Evolutionary conservation across 805 yeast species (phyloP), one percentile per base, ranked within the genome.

Genomic region (Candida xiaguanensis): DNA sequence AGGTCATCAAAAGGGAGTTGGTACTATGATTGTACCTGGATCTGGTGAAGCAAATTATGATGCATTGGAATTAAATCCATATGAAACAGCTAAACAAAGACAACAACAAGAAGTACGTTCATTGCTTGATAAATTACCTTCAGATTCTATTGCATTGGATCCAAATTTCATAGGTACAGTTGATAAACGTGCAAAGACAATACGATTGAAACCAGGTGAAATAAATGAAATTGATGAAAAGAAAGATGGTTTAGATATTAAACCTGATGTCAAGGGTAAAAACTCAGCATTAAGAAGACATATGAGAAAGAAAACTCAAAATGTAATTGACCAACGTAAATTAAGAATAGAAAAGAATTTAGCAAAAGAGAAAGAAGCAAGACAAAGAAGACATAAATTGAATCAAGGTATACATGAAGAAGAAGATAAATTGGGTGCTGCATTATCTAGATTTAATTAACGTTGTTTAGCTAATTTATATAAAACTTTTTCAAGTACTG

Each of bases 21-120:
- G 82, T n/a, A 81, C 93, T n/a, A 50, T 93, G 44, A 83, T 93
- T 49, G 74, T 93, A 42, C 99, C 99, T 29, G 99, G 99, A 18
- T 72, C 97, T 30, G 99, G 99, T 70, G 99, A 93, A 67, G 96
- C 99, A 45, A 93, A 93, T 65, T 89, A 78, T 60, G 99, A 93
- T 68, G 89, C 98, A 2, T 63, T 89, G 59, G 99, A 93, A 64
- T 63, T 80, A 53, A 93, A 93, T 61, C 99, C 99, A 46, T 93
- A 74, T 65, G 96, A 88, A 61, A 78, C 96, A 8, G 79, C 85
- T 39, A 83, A 86, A 58, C 97, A 90, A 67, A 82, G 98, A 71
- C 95, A 91, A 63, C 91, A 91, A 65, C 74, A 77, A 33, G 99
- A 93, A 70, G 95, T 93, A 26, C 79, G 91, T 56, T 64, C 83